phyloP scores from a whole-genome alignment of 75 land plant genomes.

The Picea glauca region DNA sequence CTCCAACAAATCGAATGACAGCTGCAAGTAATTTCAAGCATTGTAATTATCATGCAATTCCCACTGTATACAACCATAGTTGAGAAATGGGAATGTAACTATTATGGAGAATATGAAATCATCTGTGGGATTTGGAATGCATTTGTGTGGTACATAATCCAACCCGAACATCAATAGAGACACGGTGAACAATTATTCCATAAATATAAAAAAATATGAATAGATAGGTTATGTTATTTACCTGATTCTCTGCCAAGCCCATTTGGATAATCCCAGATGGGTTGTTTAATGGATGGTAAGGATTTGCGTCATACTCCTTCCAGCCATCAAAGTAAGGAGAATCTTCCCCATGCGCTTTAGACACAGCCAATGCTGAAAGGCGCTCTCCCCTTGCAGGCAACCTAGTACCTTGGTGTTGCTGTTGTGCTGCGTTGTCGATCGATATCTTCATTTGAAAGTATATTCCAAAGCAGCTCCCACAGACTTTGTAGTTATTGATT shows the following conservation, averaged over 20 bases:
- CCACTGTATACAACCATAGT: neutral
- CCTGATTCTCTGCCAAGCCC: conserved; percentile 27
- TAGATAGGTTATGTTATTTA: conserved; percentile 3
- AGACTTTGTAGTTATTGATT: too few relatives aligned
- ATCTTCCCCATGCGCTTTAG: conserved; percentile 20
- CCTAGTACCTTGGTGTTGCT: too few relatives aligned
- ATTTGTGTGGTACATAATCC: neutral
- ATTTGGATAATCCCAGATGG: too few relatives aligned
- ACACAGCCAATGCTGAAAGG: conserved; percentile 2
- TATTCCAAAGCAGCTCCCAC: too few relatives aligned
- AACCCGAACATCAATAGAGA: neutral
- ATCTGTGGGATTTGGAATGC: neutral
- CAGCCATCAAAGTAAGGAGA: conserved; percentile 43
- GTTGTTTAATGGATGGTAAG: neutral
- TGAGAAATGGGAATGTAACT: neutral
- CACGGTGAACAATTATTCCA: neutral
- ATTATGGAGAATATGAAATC: neutral
- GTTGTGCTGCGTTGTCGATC: too few relatives aligned
- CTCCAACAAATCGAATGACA: neutral
- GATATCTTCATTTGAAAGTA: too few relatives aligned
- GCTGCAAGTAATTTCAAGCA: too few relatives aligned
- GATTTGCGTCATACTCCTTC: conserved; percentile 34
- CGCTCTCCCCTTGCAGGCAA: too few relatives aligned
- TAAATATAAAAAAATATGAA: neutral
- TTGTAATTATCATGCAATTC: too few relatives aligned